Evolutionary conservation across 345 rosid genomes (phyloP), one percentile per base, ranked within the genome.

Genomic region (Alliaria petiolata): DNA sequence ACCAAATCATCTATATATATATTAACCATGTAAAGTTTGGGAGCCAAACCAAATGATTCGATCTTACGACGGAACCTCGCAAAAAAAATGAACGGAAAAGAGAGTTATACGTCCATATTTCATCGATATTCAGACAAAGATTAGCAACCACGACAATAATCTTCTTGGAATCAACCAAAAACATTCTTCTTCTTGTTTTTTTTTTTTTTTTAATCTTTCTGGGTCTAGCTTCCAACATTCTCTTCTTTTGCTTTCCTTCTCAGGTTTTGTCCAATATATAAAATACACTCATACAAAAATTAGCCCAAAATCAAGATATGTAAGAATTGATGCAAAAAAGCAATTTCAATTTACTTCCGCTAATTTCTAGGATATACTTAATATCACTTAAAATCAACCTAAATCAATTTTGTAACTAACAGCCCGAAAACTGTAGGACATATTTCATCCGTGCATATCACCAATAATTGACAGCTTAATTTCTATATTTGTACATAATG

Each of bases 161-260:
- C 25, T 40, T 57, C 13, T 30, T 65, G 54, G 60, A 57, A 66
- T 66, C 46, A 58, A 74, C 66, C 72, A 54, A 66, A 40, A 66
- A 43, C 46, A 65, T 31, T 74, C 45, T 47, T 73, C 39, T 28
- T n/a, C n/a, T n/a, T n/a, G n/a, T n/a, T n/a, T n/a, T n/a, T n/a
- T n/a, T n/a, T n/a, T n/a, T n/a, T n/a, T 51, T 60, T 26, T 50
- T 8, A 4, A n/a, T 35, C 15, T 7, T 19, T 42, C 40, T 45
- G 64, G 55, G 63, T 43, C 19, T 64, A 44, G 70, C 65, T 36
- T 64, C 77, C 77, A 46, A 65, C 65, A 45, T 46, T 65, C 57
- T 55, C 64, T 52, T 52, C 43, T 64, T 65, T 56, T 64, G 33
- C 40, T 65, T 54, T 64, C 53, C 34, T 20, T 62, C 20, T 45